phyloP scores from a whole-genome alignment of 768 basidiomycete genomes.

The Gyrodon lividus region DNA sequence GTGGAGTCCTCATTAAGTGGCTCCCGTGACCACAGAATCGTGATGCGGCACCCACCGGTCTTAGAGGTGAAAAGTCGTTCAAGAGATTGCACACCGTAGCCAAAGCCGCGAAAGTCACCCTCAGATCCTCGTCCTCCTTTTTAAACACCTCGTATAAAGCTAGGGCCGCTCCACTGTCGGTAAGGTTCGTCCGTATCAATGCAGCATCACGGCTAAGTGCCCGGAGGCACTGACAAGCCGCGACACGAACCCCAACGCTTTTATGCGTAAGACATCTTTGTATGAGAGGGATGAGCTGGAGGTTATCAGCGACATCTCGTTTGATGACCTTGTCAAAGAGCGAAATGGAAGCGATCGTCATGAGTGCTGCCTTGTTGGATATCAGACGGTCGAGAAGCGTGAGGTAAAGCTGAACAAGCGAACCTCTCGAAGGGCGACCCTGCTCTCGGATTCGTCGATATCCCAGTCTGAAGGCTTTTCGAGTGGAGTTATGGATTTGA shows the following conservation, averaged over 20 bases:
- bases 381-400: background rate
- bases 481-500: slow-evolving; percentile 53
- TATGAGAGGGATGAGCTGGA: slow-evolving; percentile 54
- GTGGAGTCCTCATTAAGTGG: slow-evolving; percentile 1
- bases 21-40: background rate
- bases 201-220: slow-evolving; percentile 77
- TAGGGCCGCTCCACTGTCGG: slow-evolving; percentile 78
- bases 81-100: slow-evolving; percentile 83
- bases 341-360: slow-evolving; percentile 67
- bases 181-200: slow-evolving; percentile 79
- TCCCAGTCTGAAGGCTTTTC: slow-evolving; percentile 52
- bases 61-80: slow-evolving; percentile 80
- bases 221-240: slow-evolving; percentile 82
- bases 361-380: slow-evolving; percentile 60
- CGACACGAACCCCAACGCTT: slow-evolving; percentile 76
- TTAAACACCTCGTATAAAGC: slow-evolving; percentile 62
- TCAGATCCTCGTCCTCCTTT: slow-evolving; percentile 59
- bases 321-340: slow-evolving; percentile 75
- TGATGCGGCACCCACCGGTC: slow-evolving; percentile 51
- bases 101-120: slow-evolving; percentile 70
- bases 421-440: slow-evolving; percentile 63
- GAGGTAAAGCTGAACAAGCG: slow-evolving; percentile 6
- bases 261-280: slow-evolving; percentile 55
- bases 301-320: slow-evolving; percentile 59
- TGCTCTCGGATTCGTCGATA: slow-evolving; percentile 66